A percentile compares a stretch with the other conserved stretches of the same genome.
phyloP scores from a whole-genome alignment of 805 yeast genomes.

The Saccharomycopsis synnaedendra region DNA sequence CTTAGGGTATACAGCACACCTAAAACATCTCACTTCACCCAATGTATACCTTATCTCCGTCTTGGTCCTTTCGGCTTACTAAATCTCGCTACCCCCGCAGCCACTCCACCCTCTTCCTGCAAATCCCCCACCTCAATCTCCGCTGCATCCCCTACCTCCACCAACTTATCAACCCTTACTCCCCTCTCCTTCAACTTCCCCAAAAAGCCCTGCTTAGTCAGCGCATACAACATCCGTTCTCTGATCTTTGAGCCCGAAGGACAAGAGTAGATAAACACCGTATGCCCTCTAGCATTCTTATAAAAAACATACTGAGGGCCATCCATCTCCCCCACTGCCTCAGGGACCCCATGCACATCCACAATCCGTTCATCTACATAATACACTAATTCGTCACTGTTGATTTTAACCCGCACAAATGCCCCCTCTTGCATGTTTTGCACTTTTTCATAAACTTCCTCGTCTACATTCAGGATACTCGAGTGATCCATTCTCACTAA shows the following conservation, averaged over 20 bases:
- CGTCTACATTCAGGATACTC: constrained; percentile 18
- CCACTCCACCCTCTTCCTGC: constrained; percentile 14
- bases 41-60: too few relatives aligned
- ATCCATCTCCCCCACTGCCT: constrained; percentile 23
- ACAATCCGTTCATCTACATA: constrained; percentile 20
- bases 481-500: constrained; percentile 17
- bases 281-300: constrained; percentile 27
- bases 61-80: too few relatives aligned
- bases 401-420: constrained; percentile 37
- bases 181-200: constrained; percentile 32
- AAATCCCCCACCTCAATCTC: constrained; percentile 52
- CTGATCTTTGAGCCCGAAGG: constrained; percentile 85
- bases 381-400: constrained; percentile 37
- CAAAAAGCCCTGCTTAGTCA: constrained; percentile 56
- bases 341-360: constrained; percentile 16
- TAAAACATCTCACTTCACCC: too few relatives aligned
- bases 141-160: constrained; percentile 65
- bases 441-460: constrained; percentile 18
- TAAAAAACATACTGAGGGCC: constrained; percentile 53
- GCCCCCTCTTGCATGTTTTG: background rate
- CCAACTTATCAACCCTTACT: constrained; percentile 31
- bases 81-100: too few relatives aligned
- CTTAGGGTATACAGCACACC: too few relatives aligned
- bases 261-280: constrained; percentile 69
- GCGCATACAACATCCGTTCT: constrained; percentile 88